Conservation (phyloP, 129 eudicot species). For the Saposhnikovia divaricata region DNA sequence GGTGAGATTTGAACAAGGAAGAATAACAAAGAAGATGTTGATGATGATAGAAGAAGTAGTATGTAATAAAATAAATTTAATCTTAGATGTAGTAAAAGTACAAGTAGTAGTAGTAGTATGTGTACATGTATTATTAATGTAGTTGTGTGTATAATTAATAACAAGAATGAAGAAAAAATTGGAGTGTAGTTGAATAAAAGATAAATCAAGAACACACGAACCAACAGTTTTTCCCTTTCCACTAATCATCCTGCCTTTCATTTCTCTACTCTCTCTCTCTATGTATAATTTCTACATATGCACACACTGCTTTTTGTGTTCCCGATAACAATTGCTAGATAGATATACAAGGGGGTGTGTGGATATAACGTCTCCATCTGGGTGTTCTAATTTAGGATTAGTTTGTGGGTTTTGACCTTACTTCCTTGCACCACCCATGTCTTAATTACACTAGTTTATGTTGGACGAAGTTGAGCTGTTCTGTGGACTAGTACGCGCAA, state of each 20-base stretch:
- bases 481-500: not conserved
- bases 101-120: not conserved
- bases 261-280: not conserved
- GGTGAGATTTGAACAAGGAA: constrained; percentile 47
- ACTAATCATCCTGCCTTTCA: constrained; percentile 20
- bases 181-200: constrained; percentile 20
- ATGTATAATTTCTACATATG: not conserved
- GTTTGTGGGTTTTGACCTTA: not conserved
- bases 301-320: constrained; percentile 18
- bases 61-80: constrained; percentile 15
- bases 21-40: constrained; percentile 11
- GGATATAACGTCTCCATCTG: not conserved
- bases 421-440: not conserved
- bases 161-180: not conserved
- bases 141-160: not conserved
- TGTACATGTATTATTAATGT: not conserved
- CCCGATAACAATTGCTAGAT: not conserved
- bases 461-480: not conserved
- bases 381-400: not conserved
- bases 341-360: not conserved
- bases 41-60: constrained; percentile 4
- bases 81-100: not conserved
- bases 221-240: constrained; percentile 45
- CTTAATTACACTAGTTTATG: not conserved
- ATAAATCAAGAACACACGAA: constrained; percentile 33